These are phyloP conservation scores for Malassezia furfur DNA, from an alignment of 1,284 basidiomycete genomes.

Conservation along the genomic window DNA sequence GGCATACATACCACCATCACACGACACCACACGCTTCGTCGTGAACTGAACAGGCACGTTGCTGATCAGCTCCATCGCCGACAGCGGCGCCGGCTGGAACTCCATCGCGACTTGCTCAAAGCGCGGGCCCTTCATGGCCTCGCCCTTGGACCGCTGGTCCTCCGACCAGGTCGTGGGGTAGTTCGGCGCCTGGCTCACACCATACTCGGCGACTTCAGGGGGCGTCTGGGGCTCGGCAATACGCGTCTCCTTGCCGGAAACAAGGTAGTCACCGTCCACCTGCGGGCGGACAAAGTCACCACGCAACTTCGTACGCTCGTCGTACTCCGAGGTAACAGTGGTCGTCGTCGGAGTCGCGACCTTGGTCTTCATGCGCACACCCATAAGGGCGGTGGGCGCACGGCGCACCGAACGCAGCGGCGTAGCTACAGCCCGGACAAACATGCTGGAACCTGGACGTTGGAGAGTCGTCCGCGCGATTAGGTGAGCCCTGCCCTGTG, in stretches of 20 bases:
- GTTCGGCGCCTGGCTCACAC: conserved; percentile 28
- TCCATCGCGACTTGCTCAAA: conserved; percentile 82
- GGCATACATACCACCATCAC: conserved; percentile 59
- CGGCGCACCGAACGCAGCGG: background rate
- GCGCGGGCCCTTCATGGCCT: conserved; percentile 57
- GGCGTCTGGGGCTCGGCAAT: conserved; percentile 26
- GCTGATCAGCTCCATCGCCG: conserved; percentile 77
- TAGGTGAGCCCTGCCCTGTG: background rate
- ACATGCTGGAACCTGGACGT: background rate
- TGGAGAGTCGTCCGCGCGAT: too few relatives aligned
- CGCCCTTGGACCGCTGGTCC: conserved; percentile 53
- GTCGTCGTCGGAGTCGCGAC: background rate
- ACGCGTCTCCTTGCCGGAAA: conserved; percentile 5
- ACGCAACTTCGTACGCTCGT: background rate
- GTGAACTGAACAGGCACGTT: conserved; percentile 75
- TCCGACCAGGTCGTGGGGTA: conserved; percentile 20
- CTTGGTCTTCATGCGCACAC: background rate
- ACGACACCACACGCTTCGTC: conserved; percentile 68
- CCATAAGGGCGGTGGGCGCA: background rate
- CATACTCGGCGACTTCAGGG: conserved; percentile 13
- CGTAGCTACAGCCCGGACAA: background rate
- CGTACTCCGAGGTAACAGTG: background rate
- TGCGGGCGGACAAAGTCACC: conserved; percentile 15
- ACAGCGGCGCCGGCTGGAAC: conserved; percentile 73
- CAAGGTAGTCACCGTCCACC: background rate